Evolutionary conservation across 441 rosid genomes (phyloP).

Genomic region (Oxalis stricta): DNA sequence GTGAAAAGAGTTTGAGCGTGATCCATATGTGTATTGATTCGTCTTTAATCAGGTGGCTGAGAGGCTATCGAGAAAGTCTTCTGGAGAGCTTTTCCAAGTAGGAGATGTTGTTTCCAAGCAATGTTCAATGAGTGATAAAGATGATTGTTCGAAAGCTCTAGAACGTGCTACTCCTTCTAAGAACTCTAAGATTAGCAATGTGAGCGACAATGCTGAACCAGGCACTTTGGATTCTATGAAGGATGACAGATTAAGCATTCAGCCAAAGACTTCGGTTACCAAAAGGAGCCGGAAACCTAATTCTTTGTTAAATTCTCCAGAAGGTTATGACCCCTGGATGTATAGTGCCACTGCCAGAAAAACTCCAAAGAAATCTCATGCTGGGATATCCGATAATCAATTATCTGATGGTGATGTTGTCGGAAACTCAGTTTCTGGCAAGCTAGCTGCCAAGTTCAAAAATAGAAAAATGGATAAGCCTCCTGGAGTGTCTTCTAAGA

Average conservation of each 20-base stretch:
- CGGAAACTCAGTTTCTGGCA: conserved; percentile 17
- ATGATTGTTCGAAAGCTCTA: conserved; percentile 12
- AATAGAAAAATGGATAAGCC: conserved; percentile 9
- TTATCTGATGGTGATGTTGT: conserved; percentile 12
- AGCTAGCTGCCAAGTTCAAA: conserved; percentile 11
- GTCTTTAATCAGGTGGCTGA: conserved; percentile 18
- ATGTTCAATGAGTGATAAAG: conserved; percentile 11
- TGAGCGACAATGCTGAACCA: conserved; percentile 6
- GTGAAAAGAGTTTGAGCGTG: background rate
- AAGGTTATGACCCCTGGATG: conserved; percentile 54
- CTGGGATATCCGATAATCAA: conserved; percentile 18
- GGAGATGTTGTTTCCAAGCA: conserved; percentile 16
- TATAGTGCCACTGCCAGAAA: conserved; percentile 18
- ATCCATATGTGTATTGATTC: background rate
- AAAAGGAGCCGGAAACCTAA: conserved; percentile 59
- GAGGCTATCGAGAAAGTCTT: conserved; percentile 7
- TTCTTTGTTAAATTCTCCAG: conserved; percentile 54
- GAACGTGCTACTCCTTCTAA: conserved; percentile 10
- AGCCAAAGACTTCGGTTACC: conserved; percentile 22
- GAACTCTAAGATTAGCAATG: conserved; percentile 9
- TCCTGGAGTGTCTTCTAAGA: conserved; percentile 9
- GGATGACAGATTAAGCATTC: conserved; percentile 15
- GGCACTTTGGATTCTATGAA: conserved; percentile 15
- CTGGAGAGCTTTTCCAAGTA: conserved; percentile 16
- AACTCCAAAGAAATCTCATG: conserved; percentile 13